These are phyloP conservation scores for Cercospora zeina DNA, from an alignment of 2,329 filamentous ascomycete genomes.

Conservation along the genomic window DNA sequence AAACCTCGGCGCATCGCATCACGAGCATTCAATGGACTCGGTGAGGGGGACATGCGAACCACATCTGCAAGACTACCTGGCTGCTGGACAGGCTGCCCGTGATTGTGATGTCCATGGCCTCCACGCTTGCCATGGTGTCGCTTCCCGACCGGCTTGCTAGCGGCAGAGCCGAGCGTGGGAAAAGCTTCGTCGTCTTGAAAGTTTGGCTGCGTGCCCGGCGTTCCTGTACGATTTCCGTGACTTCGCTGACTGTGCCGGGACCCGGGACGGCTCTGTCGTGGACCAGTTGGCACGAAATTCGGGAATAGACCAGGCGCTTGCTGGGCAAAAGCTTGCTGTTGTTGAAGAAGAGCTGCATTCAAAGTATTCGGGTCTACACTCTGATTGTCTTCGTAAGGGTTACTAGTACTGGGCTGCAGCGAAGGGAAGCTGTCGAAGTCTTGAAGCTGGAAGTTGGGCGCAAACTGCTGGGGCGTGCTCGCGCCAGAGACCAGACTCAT, in stretches of 20 bases:
- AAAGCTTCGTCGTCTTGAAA: constrained; percentile 96
- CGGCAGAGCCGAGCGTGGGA: constrained; percentile 77
- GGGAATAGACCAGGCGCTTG: constrained; percentile 66
- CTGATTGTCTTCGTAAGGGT: constrained; percentile 45
- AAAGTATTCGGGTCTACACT: constrained; percentile 44
- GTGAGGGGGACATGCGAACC: constrained; percentile 90
- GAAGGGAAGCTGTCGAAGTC: constrained; percentile 85
- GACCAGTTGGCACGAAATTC: constrained; percentile 55
- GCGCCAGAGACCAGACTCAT: constrained; percentile 68
- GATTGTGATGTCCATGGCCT: constrained; percentile 66
- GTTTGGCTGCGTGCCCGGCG: constrained; percentile 61
- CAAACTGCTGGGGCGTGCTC: constrained; percentile 62
- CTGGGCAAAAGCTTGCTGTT: constrained; percentile 47
- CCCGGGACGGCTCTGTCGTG: constrained; percentile 61
- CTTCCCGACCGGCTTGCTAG: constrained; percentile 69
- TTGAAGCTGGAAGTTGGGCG: constrained; percentile 73
- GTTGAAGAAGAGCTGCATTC: constrained; percentile 46
- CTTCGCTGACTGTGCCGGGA: constrained; percentile 79
- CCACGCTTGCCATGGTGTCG: constrained; percentile 92
- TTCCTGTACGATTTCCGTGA: constrained; percentile 65
- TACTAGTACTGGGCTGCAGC: constrained; percentile 54
- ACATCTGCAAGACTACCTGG: constrained; percentile 88
- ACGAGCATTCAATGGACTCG: constrained; percentile 54
- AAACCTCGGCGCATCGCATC: constrained; percentile 55
- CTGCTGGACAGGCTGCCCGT: constrained; percentile 67